Base-by-base conservation (phyloP, 2,329 filamentous ascomycete species). In the Orbilia blumenaviensis region DNA sequence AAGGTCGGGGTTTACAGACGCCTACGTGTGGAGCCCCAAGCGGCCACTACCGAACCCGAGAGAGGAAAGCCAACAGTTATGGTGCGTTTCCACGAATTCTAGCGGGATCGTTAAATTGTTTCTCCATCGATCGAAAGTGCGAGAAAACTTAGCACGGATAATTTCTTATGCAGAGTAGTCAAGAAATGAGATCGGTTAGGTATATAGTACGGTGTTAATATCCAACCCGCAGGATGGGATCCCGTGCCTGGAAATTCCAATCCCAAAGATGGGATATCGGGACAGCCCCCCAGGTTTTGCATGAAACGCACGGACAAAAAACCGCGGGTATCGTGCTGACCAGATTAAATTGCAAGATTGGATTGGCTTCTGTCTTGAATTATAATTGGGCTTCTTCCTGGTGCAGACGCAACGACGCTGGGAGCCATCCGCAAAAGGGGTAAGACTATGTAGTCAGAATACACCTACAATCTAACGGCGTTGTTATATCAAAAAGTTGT, bases 121-220 rank as follows among this genome's bases (percentile, higher is more conserved):
- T 48, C 41, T 34, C 10, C 18, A 60, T 60, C n/a, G 23, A 63
- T 62, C 66, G 42, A 62, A 41, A 14, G 29, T 16, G 25, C 25
- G 1, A 14, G 38, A 56, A 48, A 8, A 27, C 10, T 32, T 58
- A 67, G 63, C 27, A 60, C 52, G 12, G 41, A 61, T 12, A 12
- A 10, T 14, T 34, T 62, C 50, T 54, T 42, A 42, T 41, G 16
- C 64, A 62, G 66, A 71, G 62, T 63, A n/a, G 25, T 63, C 56
- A 48, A 54, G 56, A 62, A 69, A 61, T 68, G 29, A 68, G 32
- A 61, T 68, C 54, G 18, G 52, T 58, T n/a, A n/a, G n/a, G n/a
- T n/a, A n/a, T n/a, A n/a, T n/a, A n/a, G n/a, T n/a, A n/a, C n/a
- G n/a, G n/a, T n/a, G n/a, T n/a, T n/a, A 41, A 44, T 50, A 52